Base-by-base conservation (phyloP, 2,329 filamentous ascomycete genomes). In the Fusarium nodosum region DNA sequence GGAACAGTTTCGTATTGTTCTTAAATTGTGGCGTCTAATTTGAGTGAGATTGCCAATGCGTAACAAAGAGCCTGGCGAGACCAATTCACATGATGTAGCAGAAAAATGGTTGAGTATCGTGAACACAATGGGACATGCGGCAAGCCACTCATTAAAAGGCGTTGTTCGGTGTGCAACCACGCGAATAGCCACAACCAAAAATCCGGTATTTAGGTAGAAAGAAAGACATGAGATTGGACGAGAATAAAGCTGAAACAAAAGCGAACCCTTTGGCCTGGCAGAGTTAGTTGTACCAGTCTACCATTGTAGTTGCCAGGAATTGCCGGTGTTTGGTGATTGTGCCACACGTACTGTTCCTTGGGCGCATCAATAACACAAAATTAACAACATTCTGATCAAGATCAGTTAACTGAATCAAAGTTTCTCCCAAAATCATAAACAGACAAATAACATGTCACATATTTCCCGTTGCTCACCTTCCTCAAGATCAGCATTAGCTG, bases 401-500 rank as follows among this genome's bases (percentile, higher is more conserved):
- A 15, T 33, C 7, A 18, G 4, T 38, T 5, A 12, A 9, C 45
- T 24, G 11, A 45, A 36, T 15, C 59, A 34, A 41, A 39, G 38
- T 58, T 64, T 56, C 22, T 30, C 18, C 18, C 26, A 10, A 24
- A 13, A 50, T 51, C 28, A 34, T 12, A 22, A 8, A 56, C 31
- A 50, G 31, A 18, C 67, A 54, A 71, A 69, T 68, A 22, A 52
- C 6, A 22, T 34, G 10, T 45, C 42, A n/a, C 34, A 38, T 26
- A 55, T 56, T 61, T 67, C 45, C n/a, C 54, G 57, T 68, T 56
- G 61, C 36, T 51, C 53, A 44, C n/a, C 15, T 11, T 30, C 16
- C 36, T 22, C 34, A 45, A 39, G 26, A 33, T 46, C 41, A 54
- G 69, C 36, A 51, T 74, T 74, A 74, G 68, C 72, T 74, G 60